These are phyloP conservation scores for Microbotryum silenes-acaulis DNA, from an alignment of 1,284 basidiomycete genomes.

Conservation along the genomic window DNA sequence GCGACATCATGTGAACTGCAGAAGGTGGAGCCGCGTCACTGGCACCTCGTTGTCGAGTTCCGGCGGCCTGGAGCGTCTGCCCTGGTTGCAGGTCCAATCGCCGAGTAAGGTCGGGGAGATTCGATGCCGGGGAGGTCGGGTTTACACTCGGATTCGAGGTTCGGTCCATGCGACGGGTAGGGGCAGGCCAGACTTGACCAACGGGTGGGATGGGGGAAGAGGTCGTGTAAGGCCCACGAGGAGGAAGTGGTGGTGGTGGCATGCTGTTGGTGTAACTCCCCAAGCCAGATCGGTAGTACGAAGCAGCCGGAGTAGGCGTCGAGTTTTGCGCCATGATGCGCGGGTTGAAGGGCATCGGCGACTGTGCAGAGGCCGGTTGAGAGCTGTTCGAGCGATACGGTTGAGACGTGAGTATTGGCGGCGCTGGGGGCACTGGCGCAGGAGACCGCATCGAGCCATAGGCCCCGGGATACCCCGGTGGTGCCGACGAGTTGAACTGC, in stretches of 20 bases:
- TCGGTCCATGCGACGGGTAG: background rate
- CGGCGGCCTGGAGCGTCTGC: constrained; percentile 4
- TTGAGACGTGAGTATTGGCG: background rate
- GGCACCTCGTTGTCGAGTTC: background rate
- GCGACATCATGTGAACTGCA: background rate
- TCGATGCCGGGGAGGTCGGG: background rate
- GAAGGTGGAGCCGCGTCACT: background rate
- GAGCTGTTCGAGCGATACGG: constrained; percentile 1
- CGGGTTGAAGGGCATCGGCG: background rate
- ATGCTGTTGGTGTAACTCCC: background rate
- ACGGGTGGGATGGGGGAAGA: constrained; percentile 16
- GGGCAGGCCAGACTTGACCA: constrained; percentile 12
- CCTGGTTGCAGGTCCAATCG: constrained; percentile 7
- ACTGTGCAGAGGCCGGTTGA: background rate
- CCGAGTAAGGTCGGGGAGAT: constrained; percentile 10
- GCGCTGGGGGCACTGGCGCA: constrained; percentile 2
- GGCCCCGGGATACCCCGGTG: background rate
- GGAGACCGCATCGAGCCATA: background rate
- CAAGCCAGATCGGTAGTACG: no score
- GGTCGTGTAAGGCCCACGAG: constrained; percentile 1
- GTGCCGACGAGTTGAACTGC: background rate
- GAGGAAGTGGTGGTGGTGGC: background rate
- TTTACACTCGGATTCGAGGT: background rate
- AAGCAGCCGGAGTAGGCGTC: background rate
- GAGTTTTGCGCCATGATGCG: background rate